phyloP scores from a whole-genome alignment of 148 eudicot genomes.

The Diospyros kaki region DNA sequence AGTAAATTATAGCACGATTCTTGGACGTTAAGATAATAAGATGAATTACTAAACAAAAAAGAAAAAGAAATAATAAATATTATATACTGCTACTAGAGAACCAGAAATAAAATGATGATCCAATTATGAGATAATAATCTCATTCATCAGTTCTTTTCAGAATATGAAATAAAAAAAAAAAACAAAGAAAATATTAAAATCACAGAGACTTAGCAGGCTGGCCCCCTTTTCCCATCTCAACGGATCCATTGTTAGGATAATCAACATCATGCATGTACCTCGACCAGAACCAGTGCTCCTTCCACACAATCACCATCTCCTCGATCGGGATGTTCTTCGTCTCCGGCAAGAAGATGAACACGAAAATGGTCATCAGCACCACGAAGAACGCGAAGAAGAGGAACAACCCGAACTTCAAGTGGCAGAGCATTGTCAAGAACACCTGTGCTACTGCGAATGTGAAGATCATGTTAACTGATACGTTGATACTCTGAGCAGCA shows the following conservation, averaged over 20 bases:
- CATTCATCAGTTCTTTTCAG: no score
- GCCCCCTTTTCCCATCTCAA: slow-evolving; percentile 36
- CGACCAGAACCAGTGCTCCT: slow-evolving; percentile 67
- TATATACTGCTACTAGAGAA: no score
- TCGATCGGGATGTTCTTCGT: slow-evolving; percentile 83
- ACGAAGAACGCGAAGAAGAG: slow-evolving; percentile 71
- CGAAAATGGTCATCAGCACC: slow-evolving; percentile 51
- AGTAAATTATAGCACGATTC: no score
- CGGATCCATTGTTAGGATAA: slow-evolving; percentile 18
- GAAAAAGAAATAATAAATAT: no score
- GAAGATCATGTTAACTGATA: slow-evolving; percentile 79
- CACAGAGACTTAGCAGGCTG: slow-evolving; percentile 5
- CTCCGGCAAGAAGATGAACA: slow-evolving; percentile 72
- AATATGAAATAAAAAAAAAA: no score
- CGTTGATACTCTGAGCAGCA: slow-evolving; percentile 68
- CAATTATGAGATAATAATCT: no score
- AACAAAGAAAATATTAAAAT: no score
- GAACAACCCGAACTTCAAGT: slow-evolving; percentile 67
- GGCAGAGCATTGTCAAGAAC: slow-evolving; percentile 68
- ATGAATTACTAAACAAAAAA: no score
- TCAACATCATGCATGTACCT: slow-evolving; percentile 42
- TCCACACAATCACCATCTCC: slow-evolving; percentile 70
- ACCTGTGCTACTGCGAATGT: slow-evolving; percentile 65
- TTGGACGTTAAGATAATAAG: no score
- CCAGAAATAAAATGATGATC: no score